Evolutionary conservation across 108 stramenopile genomes (phyloP), one percentile per base, ranked within the genome.

Genomic region (Cylindrotheca fusiformis): DNA sequence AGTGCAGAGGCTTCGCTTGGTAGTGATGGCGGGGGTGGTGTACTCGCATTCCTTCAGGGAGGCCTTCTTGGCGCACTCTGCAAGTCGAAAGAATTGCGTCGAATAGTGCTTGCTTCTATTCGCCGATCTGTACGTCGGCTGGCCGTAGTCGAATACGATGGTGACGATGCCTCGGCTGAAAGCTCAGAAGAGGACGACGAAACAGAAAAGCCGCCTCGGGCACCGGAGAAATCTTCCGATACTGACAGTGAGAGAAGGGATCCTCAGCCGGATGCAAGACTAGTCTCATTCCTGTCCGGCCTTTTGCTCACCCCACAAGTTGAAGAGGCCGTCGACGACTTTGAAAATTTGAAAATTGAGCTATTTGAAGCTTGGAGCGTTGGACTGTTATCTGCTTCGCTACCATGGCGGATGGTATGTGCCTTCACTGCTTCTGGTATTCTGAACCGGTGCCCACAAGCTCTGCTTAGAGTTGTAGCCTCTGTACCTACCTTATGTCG

Each of bases 371-470:
- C 82, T 18, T 93, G 91, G 91, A 84, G 82, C 61, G 56, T 93
- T 44, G 91, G 91, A 4, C 58, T 93, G 24, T 68, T 93, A 6
- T 89, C 91, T 20, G 85, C 80, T 20, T 93, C 91, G 0, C 49
- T 83, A 25, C 91, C 91, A 18, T 93, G 87, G 87, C 59, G 88
- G 28, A 89, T 93, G 91, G 72, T 93, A 10, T 89, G 75, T 62
- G 80, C 91, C 21, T 58, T 85, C 47, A 84, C 84, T 26, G 74
- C 82, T 0, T 67, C 86, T 60, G 86, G 85, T 10, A 87, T 93
- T 49, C 48, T 93, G 46, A 85, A 83, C 48, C 32, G 33, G n/a
- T 78, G 68, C 29, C 83, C 85, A 26, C 17, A 30, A 25, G 83
- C 83, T 17, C 65, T 88, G 8, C 33, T 45, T 8, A 47, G 55